Evolutionary conservation across 306 rosid species (phyloP).

Genomic region (Prunus dulcis): DNA sequence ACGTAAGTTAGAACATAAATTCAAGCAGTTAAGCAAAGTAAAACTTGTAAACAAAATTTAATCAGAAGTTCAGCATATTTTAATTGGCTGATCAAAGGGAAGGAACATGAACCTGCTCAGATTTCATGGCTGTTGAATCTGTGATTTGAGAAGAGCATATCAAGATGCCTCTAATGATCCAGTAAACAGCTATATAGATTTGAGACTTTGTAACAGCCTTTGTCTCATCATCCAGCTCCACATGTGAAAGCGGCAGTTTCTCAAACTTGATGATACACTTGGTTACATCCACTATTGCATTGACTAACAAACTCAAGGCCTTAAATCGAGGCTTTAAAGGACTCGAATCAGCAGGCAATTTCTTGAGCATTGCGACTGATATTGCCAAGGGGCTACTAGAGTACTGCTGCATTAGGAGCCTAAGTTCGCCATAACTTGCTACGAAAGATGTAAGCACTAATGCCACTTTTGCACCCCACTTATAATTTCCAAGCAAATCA

Average conservation of each 20-base stretch:
- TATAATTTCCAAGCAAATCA: constrained; percentile 49
- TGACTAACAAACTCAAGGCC: constrained; percentile 45
- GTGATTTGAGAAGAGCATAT: constrained; percentile 46
- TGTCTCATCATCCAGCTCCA: constrained; percentile 27
- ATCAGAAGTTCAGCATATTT: background rate
- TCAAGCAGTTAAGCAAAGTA: background rate
- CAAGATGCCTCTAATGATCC: constrained; percentile 57
- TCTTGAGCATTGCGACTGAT: constrained; percentile 43
- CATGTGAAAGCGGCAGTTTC: constrained; percentile 31
- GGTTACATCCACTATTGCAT: constrained; percentile 48
- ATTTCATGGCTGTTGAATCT: constrained; percentile 35
- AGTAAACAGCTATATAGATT: constrained; percentile 48
- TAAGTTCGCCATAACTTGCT: constrained; percentile 49
- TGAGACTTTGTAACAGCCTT: constrained; percentile 20
- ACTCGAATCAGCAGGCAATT: constrained; percentile 27
- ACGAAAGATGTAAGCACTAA: constrained; percentile 58
- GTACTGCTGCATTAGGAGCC: constrained; percentile 41
- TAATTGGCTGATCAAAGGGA: constrained; percentile 31
- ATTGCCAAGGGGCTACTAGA: constrained; percentile 39
- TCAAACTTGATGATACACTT: constrained; percentile 59
- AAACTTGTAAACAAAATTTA: background rate
- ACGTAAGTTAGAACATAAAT: background rate
- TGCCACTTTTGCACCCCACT: constrained; percentile 61
- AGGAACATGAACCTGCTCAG: constrained; percentile 70
- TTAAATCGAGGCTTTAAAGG: constrained; percentile 33